Evolutionary conservation across 139 green algal species (phyloP).

Genomic region (Coelastrella sp.): DNA sequence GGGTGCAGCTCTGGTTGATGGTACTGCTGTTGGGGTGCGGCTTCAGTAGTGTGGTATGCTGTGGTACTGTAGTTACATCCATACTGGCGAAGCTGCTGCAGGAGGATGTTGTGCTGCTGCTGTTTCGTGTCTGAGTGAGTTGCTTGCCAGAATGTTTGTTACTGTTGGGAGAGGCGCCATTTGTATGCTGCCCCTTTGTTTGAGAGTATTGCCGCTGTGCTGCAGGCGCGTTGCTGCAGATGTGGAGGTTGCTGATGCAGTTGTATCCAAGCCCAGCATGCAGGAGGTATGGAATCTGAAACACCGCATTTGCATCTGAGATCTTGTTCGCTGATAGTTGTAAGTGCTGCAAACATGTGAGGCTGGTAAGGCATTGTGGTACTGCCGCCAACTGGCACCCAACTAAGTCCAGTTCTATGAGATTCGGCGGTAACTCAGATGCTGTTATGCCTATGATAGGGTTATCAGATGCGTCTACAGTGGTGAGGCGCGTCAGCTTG

Average conservation of each 20-base stretch:
- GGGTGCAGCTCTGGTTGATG: not conserved
- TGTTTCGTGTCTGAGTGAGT: too few relatives aligned
- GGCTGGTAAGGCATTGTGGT: not conserved
- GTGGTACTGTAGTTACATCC: not conserved
- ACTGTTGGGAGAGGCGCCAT: too few relatives aligned
- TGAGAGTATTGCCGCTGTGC: not conserved
- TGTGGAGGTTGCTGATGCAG: conserved; percentile 15
- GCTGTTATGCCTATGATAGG: not conserved
- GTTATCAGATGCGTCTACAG: conserved; percentile 32
- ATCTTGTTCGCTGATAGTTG: conserved; percentile 42
- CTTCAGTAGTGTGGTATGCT: not conserved
- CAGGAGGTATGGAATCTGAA: not conserved
- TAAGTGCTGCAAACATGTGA: conserved; percentile 13
- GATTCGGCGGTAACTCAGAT: not conserved
- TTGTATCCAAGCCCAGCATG: conserved; percentile 33
- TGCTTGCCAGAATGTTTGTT: too few relatives aligned
- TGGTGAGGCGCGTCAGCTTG: not conserved
- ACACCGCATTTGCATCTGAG: not conserved
- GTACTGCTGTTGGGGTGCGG: not conserved
- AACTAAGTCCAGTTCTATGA: not conserved
- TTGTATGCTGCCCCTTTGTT: too few relatives aligned
- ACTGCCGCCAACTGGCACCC: conserved; percentile 1
- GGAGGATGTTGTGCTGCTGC: too few relatives aligned
- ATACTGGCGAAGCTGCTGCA: too few relatives aligned
- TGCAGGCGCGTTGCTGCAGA: not conserved